Conservation (phyloP, 768 basidiomycete genomes). For the Leucogyrophana mollusca region DNA sequence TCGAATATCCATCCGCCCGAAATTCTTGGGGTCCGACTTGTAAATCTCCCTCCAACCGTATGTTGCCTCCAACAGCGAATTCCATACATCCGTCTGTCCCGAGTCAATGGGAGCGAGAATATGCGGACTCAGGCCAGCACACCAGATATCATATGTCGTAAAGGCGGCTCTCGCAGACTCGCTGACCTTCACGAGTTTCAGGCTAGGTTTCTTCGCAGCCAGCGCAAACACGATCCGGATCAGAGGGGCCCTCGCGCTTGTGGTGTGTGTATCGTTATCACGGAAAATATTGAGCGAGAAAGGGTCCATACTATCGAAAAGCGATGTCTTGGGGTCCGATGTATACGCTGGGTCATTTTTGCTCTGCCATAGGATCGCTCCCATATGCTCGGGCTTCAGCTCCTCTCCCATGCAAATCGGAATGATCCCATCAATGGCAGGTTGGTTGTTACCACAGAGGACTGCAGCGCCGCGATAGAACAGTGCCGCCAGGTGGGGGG, state of each 20-base stretch:
- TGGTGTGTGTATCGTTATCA: background rate
- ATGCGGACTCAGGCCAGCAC: constrained; percentile 12
- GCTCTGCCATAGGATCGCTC: constrained; percentile 24
- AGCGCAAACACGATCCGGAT: constrained; percentile 26
- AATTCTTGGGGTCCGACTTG: constrained; percentile 13
- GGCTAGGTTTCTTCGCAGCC: constrained; percentile 6
- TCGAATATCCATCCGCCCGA: no score
- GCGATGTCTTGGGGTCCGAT: constrained; percentile 2
- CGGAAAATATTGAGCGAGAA: constrained; percentile 14
- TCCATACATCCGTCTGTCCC: background rate
- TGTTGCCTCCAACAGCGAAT: constrained; percentile 6
- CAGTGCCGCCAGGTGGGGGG: constrained; percentile 16
- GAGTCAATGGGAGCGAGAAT: constrained; percentile 7
- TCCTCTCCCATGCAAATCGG: constrained; percentile 17
- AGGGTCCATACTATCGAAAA: constrained; percentile 27
- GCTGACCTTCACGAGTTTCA: background rate
- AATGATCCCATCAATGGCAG: constrained; percentile 24
- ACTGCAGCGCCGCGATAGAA: constrained; percentile 26
- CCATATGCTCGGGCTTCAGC: constrained; percentile 13
- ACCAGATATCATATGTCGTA: constrained; percentile 16
- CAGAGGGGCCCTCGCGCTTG: constrained; percentile 2
- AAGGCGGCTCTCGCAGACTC: background rate
- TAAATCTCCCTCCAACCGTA: constrained; percentile 12
- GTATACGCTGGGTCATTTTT: constrained; percentile 19
- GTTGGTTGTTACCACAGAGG: constrained; percentile 21